Evolutionary conservation across 1,284 basidiomycete species (phyloP).

Genomic region (Pyrrhoderma noxium): DNA sequence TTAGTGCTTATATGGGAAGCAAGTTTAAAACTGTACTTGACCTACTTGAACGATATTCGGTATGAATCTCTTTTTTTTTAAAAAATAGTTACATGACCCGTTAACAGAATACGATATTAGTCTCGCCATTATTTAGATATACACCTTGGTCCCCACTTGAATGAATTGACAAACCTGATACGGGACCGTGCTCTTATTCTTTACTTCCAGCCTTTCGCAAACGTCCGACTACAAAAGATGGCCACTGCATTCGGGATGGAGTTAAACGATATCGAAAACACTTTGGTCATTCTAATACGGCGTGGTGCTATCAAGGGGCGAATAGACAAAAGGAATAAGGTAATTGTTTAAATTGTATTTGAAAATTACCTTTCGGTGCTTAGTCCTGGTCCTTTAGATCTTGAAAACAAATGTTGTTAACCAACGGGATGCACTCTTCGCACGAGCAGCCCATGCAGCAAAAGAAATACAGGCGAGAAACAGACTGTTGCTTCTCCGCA

Average conservation of each 20-base stretch:
- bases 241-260: slow-evolving; percentile 77
- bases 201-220: slow-evolving; percentile 80
- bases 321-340: slow-evolving; percentile 78
- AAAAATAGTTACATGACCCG: not conserved
- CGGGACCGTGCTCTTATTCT: slow-evolving; percentile 69
- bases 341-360: slow-evolving; percentile 22
- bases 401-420: slow-evolving; percentile 70
- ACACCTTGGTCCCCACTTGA: slow-evolving; percentile 62
- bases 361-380: not conserved
- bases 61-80: slow-evolving; percentile 21
- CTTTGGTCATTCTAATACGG: slow-evolving; percentile 70
- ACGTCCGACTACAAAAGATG: slow-evolving; percentile 76
- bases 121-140: slow-evolving; percentile 71
- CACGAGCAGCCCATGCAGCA: slow-evolving; percentile 65
- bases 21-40: slow-evolving; percentile 77
- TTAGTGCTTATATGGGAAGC: slow-evolving; percentile 76
- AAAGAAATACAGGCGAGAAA: slow-evolving; percentile 63
- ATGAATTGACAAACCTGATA: slow-evolving; percentile 52
- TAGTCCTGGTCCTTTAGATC: slow-evolving; percentile 36
- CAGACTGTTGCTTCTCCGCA: slow-evolving; percentile 66
- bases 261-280: slow-evolving; percentile 56
- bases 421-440: slow-evolving; percentile 65
- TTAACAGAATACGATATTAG: no score
- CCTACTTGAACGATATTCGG: slow-evolving; percentile 49
- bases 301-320: slow-evolving; percentile 67